Evolutionary conservation across 768 basidiomycete genomes (phyloP), one percentile per base, ranked within the genome.

Genomic region (Macrolepiota albuminosa): DNA sequence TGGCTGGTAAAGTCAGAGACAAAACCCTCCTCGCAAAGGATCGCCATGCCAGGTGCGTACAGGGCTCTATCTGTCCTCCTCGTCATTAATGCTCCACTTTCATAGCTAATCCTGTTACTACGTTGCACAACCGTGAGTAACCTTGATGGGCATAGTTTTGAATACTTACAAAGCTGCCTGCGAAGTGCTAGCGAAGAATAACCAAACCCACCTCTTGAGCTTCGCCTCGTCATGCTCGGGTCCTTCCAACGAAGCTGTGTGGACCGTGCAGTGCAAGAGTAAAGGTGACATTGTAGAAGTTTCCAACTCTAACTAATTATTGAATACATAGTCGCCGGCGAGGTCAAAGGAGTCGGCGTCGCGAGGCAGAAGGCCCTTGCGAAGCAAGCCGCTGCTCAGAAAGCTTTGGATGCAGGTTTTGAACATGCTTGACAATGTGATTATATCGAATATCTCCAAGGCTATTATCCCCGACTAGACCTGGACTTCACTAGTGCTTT

Each of bases 191-290:
- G 71, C 70, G 57, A 64, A 54, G 8, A 66, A 59, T 29, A 55
- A 48, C 60, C 68, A 62, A 37, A 39, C 46, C 6, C 66, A 75
- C 49, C 61, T 73, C 5, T 49, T 86, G 54, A 76, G 70, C 47
- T 87, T 74, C 72, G 70, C 56, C 14, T 79, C 81, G 51, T 66
- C 63, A 0, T 63, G 46, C 2, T 63, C 71, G 5, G 86, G 86
- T 0, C 80, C 75, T 0, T 60, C 76, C 9, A 68, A 81, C 63
- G 70, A 73, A 11, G 64, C 73, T 34, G 57, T 66, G 24, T 89
- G 86, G 86, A 82, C 75, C 10, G 69, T 76, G n/a, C 68, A 76
- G 24, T 87, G 84, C 70, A 86, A 83, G 72, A 74, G 87, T 86
- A 64, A 64, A 82, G 33, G 10, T 49, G 29, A 16, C 11, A 33